These are phyloP conservation scores for Fragilaria crotonensis DNA, from an alignment of 108 stramenopile species.

Conservation along the genomic window DNA sequence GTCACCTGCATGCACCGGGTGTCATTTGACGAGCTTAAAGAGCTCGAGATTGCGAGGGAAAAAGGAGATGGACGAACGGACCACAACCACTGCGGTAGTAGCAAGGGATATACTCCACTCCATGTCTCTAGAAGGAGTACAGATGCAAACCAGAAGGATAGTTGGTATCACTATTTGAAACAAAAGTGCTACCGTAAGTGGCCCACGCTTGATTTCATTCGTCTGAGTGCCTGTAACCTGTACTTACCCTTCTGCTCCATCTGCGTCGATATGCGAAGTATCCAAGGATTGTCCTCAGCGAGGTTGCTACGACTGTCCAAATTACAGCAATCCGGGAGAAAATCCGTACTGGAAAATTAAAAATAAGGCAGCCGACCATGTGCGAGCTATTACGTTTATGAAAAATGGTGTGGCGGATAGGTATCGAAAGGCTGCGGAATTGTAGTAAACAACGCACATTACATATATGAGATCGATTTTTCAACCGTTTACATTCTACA, in stretches of 20 bases:
- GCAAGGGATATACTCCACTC: conserved; percentile 34
- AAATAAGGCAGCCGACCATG: conserved; percentile 40
- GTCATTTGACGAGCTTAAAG: conserved; percentile 55
- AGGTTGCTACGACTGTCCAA: conserved; percentile 79
- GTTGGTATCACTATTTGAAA: conserved; percentile 71
- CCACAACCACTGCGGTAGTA: conserved; percentile 41
- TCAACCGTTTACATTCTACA: too few species aligned
- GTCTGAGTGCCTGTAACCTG: neutral
- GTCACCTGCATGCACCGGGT: conserved; percentile 77
- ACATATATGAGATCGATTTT: too few species aligned
- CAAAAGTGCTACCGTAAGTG: conserved; percentile 45
- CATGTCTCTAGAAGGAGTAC: conserved; percentile 67
- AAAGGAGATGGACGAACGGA: conserved; percentile 46
- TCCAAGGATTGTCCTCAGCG: conserved; percentile 51
- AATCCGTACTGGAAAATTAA: conserved; percentile 62
- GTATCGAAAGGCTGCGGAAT: conserved; percentile 53
- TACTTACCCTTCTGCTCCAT: neutral
- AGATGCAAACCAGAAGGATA: conserved; percentile 57
- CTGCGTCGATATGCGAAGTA: conserved; percentile 18
- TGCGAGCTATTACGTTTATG: conserved; percentile 56
- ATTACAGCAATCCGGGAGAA: conserved; percentile 40
- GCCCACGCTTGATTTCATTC: neutral
- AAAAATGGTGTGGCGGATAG: conserved; percentile 50
- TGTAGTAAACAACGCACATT: too few species aligned
- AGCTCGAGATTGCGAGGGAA: conserved; percentile 51